These are phyloP conservation scores for Blastomyces silverae DNA, from an alignment of 2,329 filamentous ascomycete species.

Conservation along the genomic window DNA sequence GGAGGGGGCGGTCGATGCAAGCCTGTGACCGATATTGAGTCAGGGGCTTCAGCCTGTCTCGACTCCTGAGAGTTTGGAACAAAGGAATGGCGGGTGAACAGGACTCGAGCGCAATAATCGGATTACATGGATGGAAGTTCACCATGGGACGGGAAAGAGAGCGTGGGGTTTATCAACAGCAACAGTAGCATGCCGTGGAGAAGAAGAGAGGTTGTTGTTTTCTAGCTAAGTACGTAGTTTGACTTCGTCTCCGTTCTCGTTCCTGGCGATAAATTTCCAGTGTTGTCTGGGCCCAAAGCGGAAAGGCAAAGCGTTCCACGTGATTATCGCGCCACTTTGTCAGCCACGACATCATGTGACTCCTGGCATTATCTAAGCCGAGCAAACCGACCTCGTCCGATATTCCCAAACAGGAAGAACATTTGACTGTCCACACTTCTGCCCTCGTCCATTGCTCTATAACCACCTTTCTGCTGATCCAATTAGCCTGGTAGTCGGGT, in stretches of 20 bases:
- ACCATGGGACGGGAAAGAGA: not conserved
- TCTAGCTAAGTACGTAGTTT: not conserved
- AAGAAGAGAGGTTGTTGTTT: not conserved
- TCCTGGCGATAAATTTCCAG: no score
- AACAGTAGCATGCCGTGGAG: not conserved
- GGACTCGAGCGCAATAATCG: not conserved
- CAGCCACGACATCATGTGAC: conserved; percentile 13
- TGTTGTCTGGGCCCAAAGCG: not conserved
- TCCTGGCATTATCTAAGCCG: conserved; percentile 11
- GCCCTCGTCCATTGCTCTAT: not conserved
- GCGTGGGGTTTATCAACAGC: not conserved
- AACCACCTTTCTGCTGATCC: not conserved
- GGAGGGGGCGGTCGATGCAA: not conserved
- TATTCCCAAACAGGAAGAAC: not conserved
- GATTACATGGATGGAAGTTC: not conserved
- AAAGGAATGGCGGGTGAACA: conserved; percentile 3
- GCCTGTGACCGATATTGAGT: not conserved
- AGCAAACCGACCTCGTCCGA: conserved; percentile 19
- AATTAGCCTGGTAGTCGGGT: conserved; percentile 1
- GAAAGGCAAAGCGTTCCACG: not conserved
- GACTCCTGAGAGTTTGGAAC: not conserved
- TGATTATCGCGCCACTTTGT: not conserved
- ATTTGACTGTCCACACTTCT: not conserved
- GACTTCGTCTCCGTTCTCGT: no score
- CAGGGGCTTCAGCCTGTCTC: conserved; percentile 3